phyloP scores from a whole-genome alignment of 2,329 filamentous ascomycete species.

The Ophioceras dolichostomum region DNA sequence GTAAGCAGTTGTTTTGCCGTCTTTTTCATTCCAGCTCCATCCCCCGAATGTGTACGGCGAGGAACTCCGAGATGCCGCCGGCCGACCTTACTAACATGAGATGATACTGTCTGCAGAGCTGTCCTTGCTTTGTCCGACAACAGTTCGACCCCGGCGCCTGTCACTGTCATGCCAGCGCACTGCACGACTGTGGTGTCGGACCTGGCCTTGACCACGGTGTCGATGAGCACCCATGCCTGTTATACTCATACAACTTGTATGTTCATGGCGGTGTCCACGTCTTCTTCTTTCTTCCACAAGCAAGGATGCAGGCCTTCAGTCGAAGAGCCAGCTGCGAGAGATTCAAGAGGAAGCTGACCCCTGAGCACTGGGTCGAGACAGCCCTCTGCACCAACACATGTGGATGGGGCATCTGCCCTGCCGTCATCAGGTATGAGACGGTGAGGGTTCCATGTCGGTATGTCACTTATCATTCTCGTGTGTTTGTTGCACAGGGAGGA shows the following conservation, averaged over 20 bases:
- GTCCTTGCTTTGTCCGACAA: not conserved
- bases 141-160: not conserved
- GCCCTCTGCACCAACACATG: not conserved
- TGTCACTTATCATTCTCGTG: too few species aligned
- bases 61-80: too few species aligned
- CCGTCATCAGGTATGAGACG: not conserved
- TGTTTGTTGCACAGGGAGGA: too few species aligned
- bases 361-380: not conserved
- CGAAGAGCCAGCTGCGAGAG: too few species aligned
- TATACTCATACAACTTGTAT: not conserved
- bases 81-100: too few species aligned
- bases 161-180: not conserved
- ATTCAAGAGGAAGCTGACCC: too few species aligned
- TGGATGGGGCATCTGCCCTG: not conserved
- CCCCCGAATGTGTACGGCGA: too few species aligned
- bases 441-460: not conserved
- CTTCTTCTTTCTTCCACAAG: too few species aligned
- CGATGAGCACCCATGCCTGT: not conserved
- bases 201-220: not conserved
- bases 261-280: too few species aligned
- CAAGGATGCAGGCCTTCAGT: too few species aligned
- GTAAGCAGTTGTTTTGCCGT: not conserved
- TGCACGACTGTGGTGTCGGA: not conserved
- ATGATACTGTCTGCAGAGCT: not conserved
- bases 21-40: too few species aligned